Evolutionary conservation across 2,329 filamentous ascomycete species (phyloP).

Genomic region (Plenodomus lindquistii): DNA sequence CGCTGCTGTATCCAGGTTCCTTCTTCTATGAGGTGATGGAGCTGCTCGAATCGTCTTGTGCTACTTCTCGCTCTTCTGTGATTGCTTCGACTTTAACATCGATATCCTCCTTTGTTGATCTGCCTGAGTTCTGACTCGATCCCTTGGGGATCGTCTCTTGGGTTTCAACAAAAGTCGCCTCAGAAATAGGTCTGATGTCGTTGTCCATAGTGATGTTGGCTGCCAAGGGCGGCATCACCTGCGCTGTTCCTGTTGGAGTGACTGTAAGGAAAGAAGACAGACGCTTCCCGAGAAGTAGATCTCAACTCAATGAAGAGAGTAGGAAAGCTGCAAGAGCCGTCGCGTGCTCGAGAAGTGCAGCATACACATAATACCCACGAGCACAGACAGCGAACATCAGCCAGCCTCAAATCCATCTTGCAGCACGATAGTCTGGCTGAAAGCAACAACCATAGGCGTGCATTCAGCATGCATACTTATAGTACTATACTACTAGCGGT

Average conservation of each 20-base stretch:
- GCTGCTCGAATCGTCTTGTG: not conserved
- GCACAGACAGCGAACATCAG: slow-evolving; percentile 5
- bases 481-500: not conserved
- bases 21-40: not conserved
- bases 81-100: slow-evolving; percentile 8
- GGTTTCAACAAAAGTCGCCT: not conserved
- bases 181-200: slow-evolving; percentile 2
- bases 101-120: slow-evolving; percentile 5
- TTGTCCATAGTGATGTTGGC: not conserved
- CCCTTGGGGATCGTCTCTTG: not conserved
- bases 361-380: slow-evolving; percentile 3
- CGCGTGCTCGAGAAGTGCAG: slow-evolving; percentile 6
- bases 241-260: not conserved
- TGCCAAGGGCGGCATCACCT: not conserved
- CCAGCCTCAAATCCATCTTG: slow-evolving; percentile 8
- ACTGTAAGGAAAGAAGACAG: not conserved
- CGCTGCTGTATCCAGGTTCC: not conserved
- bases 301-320: not conserved
- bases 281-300: not conserved
- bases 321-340: not conserved
- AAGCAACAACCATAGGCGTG: not conserved
- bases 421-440: slow-evolving; percentile 2
- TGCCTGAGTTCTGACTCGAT: slow-evolving; percentile 1
- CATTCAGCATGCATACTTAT: too few species aligned
- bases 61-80: not conserved